Conservation (phyloP, 371 early-diverging fungal genomes). For the Fennellomyces sp. region DNA sequence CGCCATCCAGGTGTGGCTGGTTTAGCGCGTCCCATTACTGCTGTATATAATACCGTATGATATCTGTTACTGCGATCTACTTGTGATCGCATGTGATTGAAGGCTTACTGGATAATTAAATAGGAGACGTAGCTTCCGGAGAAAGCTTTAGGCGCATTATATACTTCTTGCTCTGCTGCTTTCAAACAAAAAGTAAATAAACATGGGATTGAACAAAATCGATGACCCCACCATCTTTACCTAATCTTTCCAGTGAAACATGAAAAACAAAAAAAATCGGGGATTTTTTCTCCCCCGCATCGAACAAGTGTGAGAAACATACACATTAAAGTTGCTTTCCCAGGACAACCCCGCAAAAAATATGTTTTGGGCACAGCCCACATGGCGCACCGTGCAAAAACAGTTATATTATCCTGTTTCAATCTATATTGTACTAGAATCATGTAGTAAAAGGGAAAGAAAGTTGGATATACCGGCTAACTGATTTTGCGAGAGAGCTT, state of each 20-base stretch:
- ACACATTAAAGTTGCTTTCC: neutral
- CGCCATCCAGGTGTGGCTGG: too few species aligned
- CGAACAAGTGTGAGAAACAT: neutral
- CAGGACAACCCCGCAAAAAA: neutral
- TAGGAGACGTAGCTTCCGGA: neutral
- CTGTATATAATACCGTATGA: too few species aligned
- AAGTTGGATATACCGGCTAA: too few species aligned
- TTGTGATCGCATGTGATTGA: constrained; percentile 2
- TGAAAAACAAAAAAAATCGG: neutral
- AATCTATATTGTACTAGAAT: too few species aligned
- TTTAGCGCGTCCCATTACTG: neutral
- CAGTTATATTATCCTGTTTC: too few species aligned
- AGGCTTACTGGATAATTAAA: neutral
- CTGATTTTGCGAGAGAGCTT: neutral
- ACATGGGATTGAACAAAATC: too few species aligned
- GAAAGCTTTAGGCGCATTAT: neutral
- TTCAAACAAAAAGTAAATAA: too few species aligned
- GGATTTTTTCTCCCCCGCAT: constrained; percentile 1
- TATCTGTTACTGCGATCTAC: neutral
- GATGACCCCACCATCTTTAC: too few species aligned
- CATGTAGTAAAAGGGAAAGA: too few species aligned
- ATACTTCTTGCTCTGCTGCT: neutral
- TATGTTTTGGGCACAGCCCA: too few species aligned
- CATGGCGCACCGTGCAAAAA: too few species aligned
- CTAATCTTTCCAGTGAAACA: neutral